Base-by-base conservation (phyloP, 257 asterid species). In the Solanum lycopersicoides region DNA sequence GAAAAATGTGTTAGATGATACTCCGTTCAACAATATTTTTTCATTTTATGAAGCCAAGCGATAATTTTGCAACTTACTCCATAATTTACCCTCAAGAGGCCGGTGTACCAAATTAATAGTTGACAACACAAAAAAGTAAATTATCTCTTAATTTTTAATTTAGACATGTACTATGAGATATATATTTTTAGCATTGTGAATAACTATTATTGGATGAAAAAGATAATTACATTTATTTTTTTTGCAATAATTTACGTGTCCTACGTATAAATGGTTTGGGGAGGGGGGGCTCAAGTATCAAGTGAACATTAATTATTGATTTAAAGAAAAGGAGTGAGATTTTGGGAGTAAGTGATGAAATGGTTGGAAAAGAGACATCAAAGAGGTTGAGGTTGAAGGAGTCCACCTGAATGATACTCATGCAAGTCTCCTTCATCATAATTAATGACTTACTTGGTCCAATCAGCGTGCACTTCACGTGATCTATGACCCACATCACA, bases 401-500 rank as follows among this genome's bases (percentile, higher is more conserved):
- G 88, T 74, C 80, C 88, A 88, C 86, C 86, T 39, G 77, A 65
- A 68, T 77, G 75, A 6, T 34, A 53, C 90, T 53, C 60, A 83
- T 83, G 82, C 44, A 82, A 72, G 50, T 25, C 76, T 23, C 53
- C 21, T 47, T 53, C 79, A 39, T 84, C 86, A 66, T 76, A 86
- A 85, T 68, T 82, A 73, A 56, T 30, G 53, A 56, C 34, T 59
- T 35, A 68, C 12, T 89, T 76, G 86, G 65, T 77, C 65, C 72
- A 66, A 28, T 65, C 28, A 65, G 39, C 44, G 86, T 86, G 88
- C 28, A 86, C 86, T 84, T 88, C 94, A 93, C 93, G 93, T 92
- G 93, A 89, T 82, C 30, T 86, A 85, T 91, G 96, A 87, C 95
- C 93, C 93, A 91, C 92, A 86, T 88, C 92, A 90, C 91, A 60